phyloP scores from a whole-genome alignment of 1,284 basidiomycete genomes.

The Mycosarcoma maydis region DNA sequence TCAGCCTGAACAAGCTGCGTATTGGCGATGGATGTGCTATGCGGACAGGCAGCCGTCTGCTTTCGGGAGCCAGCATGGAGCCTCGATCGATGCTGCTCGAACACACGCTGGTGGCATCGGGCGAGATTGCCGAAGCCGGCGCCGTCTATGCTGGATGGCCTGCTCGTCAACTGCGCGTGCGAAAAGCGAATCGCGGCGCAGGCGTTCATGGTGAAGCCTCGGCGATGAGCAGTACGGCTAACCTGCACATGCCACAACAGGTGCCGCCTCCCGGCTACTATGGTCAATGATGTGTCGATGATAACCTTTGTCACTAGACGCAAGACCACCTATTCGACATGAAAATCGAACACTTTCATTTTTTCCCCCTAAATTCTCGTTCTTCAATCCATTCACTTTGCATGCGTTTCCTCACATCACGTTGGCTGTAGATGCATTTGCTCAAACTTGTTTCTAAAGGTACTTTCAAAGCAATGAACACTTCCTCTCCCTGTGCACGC shows the following conservation, averaged over 20 bases:
- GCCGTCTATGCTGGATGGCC: constrained; percentile 66
- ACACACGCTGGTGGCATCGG: constrained; percentile 65
- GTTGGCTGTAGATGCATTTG: neutral
- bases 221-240: constrained; percentile 42
- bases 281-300: constrained; percentile 34
- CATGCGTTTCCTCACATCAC: constrained; percentile 3
- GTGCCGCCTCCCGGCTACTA: constrained; percentile 45
- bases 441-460: too few species aligned
- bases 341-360: too few species aligned
- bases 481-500: too few species aligned
- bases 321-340: too few species aligned
- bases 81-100: constrained; percentile 65
- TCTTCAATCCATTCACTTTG: constrained; percentile 5
- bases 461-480: too few species aligned
- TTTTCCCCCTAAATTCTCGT: neutral
- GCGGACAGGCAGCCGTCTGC: constrained; percentile 62
- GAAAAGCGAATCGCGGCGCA: constrained; percentile 32
- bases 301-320: too few species aligned
- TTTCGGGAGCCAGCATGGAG: constrained; percentile 66
- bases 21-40: constrained; percentile 66
- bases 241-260: constrained; percentile 43
- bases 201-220: constrained; percentile 37
- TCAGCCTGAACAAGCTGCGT: constrained; percentile 64
- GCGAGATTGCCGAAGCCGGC: constrained; percentile 65
- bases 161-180: constrained; percentile 57